A percentile compares a stretch with the other conserved stretches of the same genome.
phyloP scores from a whole-genome alignment of 192 early-diverging fungal species.

The Rhizophagus sp. region DNA sequence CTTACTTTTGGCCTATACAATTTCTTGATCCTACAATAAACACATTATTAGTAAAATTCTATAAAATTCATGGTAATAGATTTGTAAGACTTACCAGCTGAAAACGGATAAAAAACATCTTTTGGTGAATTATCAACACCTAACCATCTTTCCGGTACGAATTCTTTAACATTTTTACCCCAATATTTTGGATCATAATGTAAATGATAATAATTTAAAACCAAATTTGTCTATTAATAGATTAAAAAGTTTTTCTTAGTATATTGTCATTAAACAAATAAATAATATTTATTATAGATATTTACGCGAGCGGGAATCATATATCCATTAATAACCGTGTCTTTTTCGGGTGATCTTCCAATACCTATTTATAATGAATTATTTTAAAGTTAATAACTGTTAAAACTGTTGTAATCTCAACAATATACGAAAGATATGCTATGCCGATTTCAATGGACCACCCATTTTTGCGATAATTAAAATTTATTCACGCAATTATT shows the following conservation, averaged over 20 bases:
- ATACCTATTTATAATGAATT: background rate
- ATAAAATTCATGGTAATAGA: too few relatives aligned
- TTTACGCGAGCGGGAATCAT: slow-evolving; percentile 14
- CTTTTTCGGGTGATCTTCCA: background rate
- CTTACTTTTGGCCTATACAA: too few relatives aligned
- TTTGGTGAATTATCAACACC: background rate
- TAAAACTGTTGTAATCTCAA: background rate
- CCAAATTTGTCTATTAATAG: slow-evolving; percentile 15
- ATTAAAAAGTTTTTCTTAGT: background rate
- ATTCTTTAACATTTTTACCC: slow-evolving; percentile 22
- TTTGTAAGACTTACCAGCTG: background rate
- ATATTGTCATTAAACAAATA: too few relatives aligned
- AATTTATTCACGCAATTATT: too few relatives aligned
- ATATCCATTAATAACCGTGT: slow-evolving; percentile 14
- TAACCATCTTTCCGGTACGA: slow-evolving; percentile 25
- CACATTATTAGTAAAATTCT: too few relatives aligned
- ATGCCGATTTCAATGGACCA: too few relatives aligned
- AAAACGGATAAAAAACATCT: slow-evolving; percentile 27
- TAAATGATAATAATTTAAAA: background rate
- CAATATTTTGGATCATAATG: slow-evolving; percentile 19
- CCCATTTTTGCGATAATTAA: too few relatives aligned
- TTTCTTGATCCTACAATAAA: too few relatives aligned
- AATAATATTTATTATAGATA: background rate
- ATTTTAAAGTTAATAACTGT: background rate
- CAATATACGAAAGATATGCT: too few relatives aligned